Evolutionary conservation across 805 yeast species (phyloP).

Genomic region (Ogataea pini): DNA sequence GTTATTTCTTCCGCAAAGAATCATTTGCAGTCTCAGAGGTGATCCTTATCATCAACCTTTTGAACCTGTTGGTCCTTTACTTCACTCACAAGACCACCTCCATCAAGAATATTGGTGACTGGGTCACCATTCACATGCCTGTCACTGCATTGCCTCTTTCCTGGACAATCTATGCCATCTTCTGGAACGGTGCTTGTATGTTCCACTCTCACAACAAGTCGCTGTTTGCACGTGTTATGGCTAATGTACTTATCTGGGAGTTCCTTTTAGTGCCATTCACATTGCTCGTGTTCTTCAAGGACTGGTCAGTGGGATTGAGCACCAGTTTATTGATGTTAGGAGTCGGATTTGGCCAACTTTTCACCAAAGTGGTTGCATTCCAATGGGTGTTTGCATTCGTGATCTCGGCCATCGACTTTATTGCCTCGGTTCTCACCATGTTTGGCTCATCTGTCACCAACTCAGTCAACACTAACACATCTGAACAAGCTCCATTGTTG

Average conservation of each 20-base stretch:
- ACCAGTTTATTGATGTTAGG: constrained; percentile 62
- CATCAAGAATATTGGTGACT: constrained; percentile 50
- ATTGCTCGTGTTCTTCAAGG: constrained; percentile 59
- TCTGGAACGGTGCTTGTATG: constrained; percentile 85
- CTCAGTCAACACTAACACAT: constrained; percentile 13
- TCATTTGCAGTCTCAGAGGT: constrained; percentile 61
- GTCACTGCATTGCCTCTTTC: constrained; percentile 69
- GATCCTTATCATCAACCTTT: constrained; percentile 57
- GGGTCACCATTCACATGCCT: constrained; percentile 64
- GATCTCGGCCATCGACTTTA: constrained; percentile 58
- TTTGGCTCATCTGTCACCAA: constrained; percentile 35
- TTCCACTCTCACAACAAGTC: constrained; percentile 57
- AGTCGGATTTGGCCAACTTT: constrained; percentile 68
- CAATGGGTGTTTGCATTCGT: constrained; percentile 85
- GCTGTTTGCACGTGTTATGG: constrained; percentile 63
- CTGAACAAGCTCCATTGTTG: constrained; percentile 38
- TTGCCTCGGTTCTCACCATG: constrained; percentile 50
- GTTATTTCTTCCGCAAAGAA: constrained; percentile 55
- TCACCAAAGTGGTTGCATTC: constrained; percentile 67
- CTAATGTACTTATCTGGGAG: constrained; percentile 78
- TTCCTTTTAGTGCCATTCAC: constrained; percentile 65
- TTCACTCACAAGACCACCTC: constrained; percentile 60
- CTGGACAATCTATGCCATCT: constrained; percentile 71
- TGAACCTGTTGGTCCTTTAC: constrained; percentile 58
- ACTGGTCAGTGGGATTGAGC: constrained; percentile 68